These are phyloP conservation scores for Phytophthora aleatoria DNA, from an alignment of 352 stramenopile species.

Conservation along the genomic window DNA sequence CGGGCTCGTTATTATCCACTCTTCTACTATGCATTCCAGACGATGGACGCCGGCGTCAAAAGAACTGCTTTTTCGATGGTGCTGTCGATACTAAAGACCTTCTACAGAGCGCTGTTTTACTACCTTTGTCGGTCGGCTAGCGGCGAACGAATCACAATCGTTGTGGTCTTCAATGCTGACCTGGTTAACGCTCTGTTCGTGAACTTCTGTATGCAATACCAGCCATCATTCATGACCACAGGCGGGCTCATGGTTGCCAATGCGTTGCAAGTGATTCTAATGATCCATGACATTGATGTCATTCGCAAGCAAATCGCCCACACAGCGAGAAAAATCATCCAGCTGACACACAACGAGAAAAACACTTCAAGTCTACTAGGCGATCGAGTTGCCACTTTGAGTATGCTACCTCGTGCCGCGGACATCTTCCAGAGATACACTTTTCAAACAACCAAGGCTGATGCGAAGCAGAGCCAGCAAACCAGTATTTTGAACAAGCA, in stretches of 20 bases:
- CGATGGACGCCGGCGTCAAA: conserved; percentile 1
- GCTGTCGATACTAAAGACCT: conserved; percentile 3
- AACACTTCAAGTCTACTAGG: neutral
- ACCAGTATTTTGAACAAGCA: neutral
- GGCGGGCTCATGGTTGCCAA: neutral
- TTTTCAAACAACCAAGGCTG: neutral
- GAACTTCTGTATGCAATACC: conserved; percentile 39
- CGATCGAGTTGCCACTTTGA: conserved; percentile 2
- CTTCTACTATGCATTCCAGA: conserved; percentile 27
- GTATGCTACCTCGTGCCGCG: conserved; percentile 10
- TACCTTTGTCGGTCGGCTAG: conserved; percentile 25
- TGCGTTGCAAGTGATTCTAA: conserved; percentile 5
- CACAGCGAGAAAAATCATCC: conserved; percentile 4
- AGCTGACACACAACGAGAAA: conserved; percentile 1
- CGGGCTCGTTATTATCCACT: conserved; percentile 23
- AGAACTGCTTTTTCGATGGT: conserved; percentile 10
- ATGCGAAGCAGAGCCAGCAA: neutral
- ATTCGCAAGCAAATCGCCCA: conserved; percentile 14
- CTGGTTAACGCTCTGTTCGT: conserved; percentile 37
- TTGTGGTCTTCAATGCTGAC: conserved; percentile 41
- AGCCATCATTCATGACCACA: conserved; percentile 16
- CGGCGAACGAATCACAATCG: conserved; percentile 21
- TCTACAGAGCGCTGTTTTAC: conserved; percentile 17
- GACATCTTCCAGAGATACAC: conserved; percentile 10
- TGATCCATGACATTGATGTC: conserved; percentile 9